These are phyloP conservation scores for Colletotrichum incanum DNA, from an alignment of 2,329 filamentous ascomycete species.

Conservation along the genomic window DNA sequence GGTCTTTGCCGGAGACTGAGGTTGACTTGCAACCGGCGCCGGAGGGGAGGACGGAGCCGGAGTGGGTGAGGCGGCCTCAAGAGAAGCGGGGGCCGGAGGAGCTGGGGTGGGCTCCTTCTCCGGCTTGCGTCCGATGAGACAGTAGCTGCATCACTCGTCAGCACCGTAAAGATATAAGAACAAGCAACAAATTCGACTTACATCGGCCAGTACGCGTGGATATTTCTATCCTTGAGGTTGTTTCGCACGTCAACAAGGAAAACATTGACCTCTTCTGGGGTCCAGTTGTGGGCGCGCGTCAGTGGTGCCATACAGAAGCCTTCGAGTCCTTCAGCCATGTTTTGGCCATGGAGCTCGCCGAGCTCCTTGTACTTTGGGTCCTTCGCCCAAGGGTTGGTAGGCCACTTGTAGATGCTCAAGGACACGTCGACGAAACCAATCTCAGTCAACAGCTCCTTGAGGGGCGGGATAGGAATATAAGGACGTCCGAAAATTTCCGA, in stretches of 20 bases:
- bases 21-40: neutral
- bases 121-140: neutral
- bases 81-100: neutral
- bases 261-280: conserved; percentile 50
- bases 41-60: neutral
- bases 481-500: conserved; percentile 50
- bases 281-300: conserved; percentile 50
- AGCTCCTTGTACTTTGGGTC: conserved; percentile 66
- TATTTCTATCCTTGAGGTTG: conserved; percentile 48
- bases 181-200: conserved; percentile 27
- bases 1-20: neutral
- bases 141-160: neutral
- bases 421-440: conserved; percentile 69
- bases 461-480: conserved; percentile 42
- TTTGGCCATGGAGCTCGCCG: conserved; percentile 54
- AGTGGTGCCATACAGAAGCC: conserved; percentile 50
- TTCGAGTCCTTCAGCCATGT: conserved; percentile 51
- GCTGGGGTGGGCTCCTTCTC: neutral
- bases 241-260: conserved; percentile 52
- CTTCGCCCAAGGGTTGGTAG: conserved; percentile 66
- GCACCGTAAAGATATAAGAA: too few species aligned
- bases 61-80: neutral
- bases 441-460: conserved; percentile 59
- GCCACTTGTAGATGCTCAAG: conserved; percentile 64
- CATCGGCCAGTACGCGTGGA: conserved; percentile 53